A percentile compares a stretch with the other conserved stretches of the same genome.
phyloP scores from a whole-genome alignment of 2,329 filamentous ascomycete species.

The Xylariaceae sp. region DNA sequence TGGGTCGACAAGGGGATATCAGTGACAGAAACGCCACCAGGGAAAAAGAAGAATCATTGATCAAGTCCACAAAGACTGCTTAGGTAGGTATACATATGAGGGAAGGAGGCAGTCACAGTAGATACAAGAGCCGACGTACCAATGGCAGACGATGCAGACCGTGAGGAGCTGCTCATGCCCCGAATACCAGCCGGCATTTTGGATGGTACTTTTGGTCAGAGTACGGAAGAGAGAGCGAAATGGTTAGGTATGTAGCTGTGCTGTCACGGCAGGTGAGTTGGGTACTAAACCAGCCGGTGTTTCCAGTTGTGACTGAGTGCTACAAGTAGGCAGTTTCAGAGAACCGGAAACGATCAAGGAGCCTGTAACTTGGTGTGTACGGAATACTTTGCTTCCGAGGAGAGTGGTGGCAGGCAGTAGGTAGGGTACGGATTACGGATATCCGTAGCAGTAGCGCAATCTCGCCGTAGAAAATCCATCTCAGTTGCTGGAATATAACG shows the following conservation, averaged over 20 bases:
- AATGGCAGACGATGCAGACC: conserved; percentile 2
- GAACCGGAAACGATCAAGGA: too few relatives aligned
- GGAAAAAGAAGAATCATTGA: background rate
- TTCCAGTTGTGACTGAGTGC: too few relatives aligned
- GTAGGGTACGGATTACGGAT: too few relatives aligned
- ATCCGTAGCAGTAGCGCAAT: too few relatives aligned
- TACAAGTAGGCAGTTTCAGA: too few relatives aligned
- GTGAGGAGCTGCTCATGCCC: conserved; percentile 9
- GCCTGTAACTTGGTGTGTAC: too few relatives aligned
- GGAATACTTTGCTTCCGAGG: too few relatives aligned
- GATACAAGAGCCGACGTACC: conserved; percentile 8
- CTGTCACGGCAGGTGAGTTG: background rate
- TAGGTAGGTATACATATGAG: background rate
- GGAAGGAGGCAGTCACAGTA: background rate
- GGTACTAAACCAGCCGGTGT: background rate
- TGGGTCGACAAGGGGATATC: background rate
- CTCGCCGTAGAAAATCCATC: too few relatives aligned
- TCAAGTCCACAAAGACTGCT: background rate
- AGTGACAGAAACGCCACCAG: background rate
- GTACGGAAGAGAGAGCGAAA: background rate
- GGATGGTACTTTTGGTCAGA: too few relatives aligned
- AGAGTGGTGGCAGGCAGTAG: too few relatives aligned
- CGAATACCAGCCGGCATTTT: background rate
- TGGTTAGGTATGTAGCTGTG: background rate
- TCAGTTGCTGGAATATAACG: too few relatives aligned